phyloP scores from a whole-genome alignment of 176 grass and related monocot species.

The Carex parvula region DNA sequence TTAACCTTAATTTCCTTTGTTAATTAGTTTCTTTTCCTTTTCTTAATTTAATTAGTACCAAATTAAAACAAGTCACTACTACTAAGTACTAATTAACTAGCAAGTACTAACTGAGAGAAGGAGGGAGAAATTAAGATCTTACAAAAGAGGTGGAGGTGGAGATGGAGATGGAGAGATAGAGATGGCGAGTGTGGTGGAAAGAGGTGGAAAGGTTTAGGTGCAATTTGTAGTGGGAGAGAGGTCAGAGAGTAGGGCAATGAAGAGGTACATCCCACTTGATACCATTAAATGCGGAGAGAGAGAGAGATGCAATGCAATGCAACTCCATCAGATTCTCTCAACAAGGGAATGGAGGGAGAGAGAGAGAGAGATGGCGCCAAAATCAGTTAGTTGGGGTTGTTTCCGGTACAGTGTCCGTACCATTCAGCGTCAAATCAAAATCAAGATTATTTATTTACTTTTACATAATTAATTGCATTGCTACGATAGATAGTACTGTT shows the following conservation, averaged over 20 bases:
- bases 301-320: not conserved
- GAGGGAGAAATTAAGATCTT: not conserved
- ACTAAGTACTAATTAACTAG: too few species aligned
- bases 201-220: not conserved
- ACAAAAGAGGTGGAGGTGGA: not conserved
- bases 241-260: not conserved
- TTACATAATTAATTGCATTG: not conserved
- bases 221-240: not conserved
- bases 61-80: not conserved
- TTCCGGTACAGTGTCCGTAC: not conserved
- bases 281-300: not conserved
- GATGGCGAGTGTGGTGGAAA: not conserved
- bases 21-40: not conserved
- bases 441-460: not conserved
- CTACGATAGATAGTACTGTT: too few species aligned
- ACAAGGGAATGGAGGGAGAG: too few species aligned
- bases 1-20: not conserved
- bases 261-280: not conserved
- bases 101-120: not conserved
- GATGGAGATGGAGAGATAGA: not conserved
- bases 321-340: not conserved
- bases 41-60: not conserved
- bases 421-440: too few species aligned
- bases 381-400: constrained; percentile 2
- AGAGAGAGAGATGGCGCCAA: not conserved